These are phyloP conservation scores for Populus hybrid DNA, from an alignment of 441 rosid species.

Conservation along the genomic window DNA sequence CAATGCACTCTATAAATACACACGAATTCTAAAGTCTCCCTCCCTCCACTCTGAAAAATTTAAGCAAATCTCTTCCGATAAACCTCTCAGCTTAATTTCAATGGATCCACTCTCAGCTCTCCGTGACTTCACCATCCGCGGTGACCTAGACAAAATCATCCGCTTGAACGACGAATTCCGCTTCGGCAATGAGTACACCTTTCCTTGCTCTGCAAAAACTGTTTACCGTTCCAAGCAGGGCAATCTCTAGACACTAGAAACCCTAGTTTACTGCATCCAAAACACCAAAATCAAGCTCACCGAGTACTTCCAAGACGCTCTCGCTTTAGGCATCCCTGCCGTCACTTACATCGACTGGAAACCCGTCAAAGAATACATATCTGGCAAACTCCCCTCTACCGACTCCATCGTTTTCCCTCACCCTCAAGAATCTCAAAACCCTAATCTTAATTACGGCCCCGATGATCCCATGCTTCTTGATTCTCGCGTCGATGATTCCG, in stretches of 20 bases:
- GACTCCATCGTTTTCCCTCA: slow-evolving; percentile 69
- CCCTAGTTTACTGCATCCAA: slow-evolving; percentile 58
- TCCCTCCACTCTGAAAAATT: no score
- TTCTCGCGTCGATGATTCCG: not conserved
- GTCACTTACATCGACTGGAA: slow-evolving; percentile 80
- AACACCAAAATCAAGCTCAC: slow-evolving; percentile 67
- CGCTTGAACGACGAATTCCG: slow-evolving; percentile 56
- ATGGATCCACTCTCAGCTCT: slow-evolving; percentile 89
- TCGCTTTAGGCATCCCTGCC: slow-evolving; percentile 51
- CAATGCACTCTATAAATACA: no score
- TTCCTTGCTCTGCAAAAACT: slow-evolving; percentile 59
- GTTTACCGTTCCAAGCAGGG: slow-evolving; percentile 86
- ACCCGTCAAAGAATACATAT: slow-evolving; percentile 74
- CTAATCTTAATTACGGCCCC: slow-evolving; percentile 36
- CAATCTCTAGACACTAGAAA: slow-evolving; percentile 70
- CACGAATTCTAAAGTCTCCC: no score
- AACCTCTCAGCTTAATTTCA: not conserved
- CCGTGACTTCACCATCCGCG: slow-evolving; percentile 65
- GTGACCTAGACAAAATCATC: slow-evolving; percentile 59
- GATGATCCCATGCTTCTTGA: slow-evolving; percentile 26
- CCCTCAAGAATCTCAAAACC: slow-evolving; percentile 35
- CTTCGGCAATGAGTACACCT: slow-evolving; percentile 67
- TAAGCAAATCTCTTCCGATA: no score
- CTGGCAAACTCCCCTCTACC: slow-evolving; percentile 55
- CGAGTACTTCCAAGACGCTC: slow-evolving; percentile 68